Base-by-base conservation (phyloP, 306 rosid species). In the Ziziphus jujuba region DNA sequence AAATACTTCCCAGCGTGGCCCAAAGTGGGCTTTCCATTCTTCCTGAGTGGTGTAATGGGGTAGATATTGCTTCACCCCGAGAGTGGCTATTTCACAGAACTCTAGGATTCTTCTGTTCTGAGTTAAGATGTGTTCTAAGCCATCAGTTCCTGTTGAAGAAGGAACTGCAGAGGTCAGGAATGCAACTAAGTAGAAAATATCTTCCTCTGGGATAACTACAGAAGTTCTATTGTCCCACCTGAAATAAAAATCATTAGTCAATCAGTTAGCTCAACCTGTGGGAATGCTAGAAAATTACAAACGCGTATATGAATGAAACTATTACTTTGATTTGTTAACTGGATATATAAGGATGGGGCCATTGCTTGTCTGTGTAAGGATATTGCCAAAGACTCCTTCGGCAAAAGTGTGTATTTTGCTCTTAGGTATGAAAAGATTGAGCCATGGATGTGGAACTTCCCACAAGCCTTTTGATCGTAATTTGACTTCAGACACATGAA, bases 381-480 rank as follows among this genome's bases (percentile, higher is more conserved):
- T 93, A 62, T 87, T 82, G 72, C 97, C 97, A 43, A 93, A 93
- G 70, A 93, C 96, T 9, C 65, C 80, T 80, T 77, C 72, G 50
- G 96, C 96, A 72, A 93, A 93, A 31, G 55, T 63, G 59, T 88
- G 83, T 70, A 93, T 88, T 70, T 88, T 84, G 86, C 95, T 90
- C 75, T 79, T 82, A 7, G 99, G 99, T 66, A 93, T 73, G 14
- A 93, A 82, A 74, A 93, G 96, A 84, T 93, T 93, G 81, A 93
- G 97, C 99, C 99, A 93, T 22, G 99, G 99, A 60, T 93, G 99
- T 64, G 97, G 97, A 80, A 93, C 82, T 60, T 93, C 96, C 99
- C 99, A 93, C 78, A 90, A 75, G 47, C 89, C 96, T 77, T 86
- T 90, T 73, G 97, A 87, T 66, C 95, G 84, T 80, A 93, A 69